Conservation (phyloP, 257 asterid species). For the Fraxinus pennsylvanica region DNA sequence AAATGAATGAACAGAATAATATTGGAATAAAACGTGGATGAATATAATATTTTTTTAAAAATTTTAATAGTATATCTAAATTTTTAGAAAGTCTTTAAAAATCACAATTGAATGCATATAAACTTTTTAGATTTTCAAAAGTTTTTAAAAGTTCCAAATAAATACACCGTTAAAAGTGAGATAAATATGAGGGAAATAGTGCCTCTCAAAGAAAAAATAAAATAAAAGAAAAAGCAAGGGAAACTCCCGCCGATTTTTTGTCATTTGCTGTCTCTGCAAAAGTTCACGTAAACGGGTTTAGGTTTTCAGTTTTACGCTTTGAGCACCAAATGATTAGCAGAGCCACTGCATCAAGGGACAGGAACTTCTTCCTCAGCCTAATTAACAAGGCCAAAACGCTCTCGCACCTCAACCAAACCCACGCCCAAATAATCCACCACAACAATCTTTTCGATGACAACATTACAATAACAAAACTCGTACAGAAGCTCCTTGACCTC, state of each 20-base stretch:
- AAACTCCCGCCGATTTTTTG: constrained; percentile 16
- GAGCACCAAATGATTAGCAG: constrained; percentile 50
- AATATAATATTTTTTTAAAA: too few species aligned
- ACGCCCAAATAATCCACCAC: constrained; percentile 66
- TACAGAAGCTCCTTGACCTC: constrained; percentile 61
- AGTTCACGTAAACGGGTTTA: neutral
- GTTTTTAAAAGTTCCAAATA: too few species aligned
- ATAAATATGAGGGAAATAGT: too few species aligned
- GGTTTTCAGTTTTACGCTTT: neutral
- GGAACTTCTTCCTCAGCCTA: constrained; percentile 48
- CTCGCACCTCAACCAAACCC: constrained; percentile 63
- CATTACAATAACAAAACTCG: constrained; percentile 62
- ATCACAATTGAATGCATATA: too few species aligned
- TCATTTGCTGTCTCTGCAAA: neutral
- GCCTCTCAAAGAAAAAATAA: too few species aligned
- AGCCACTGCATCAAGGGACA: constrained; percentile 49
- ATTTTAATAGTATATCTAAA: too few species aligned
- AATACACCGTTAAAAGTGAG: too few species aligned
- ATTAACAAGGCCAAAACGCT: constrained; percentile 47
- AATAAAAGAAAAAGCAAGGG: neutral
- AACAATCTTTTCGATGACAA: constrained; percentile 42
- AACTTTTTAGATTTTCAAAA: too few species aligned
- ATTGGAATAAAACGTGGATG: too few species aligned
- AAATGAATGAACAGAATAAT: too few species aligned
- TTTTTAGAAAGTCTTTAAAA: too few species aligned